Evolutionary conservation across 2,329 filamentous ascomycete species (phyloP), one percentile per base, ranked within the genome.

Genomic region (Penicillium psychrosexuale): DNA sequence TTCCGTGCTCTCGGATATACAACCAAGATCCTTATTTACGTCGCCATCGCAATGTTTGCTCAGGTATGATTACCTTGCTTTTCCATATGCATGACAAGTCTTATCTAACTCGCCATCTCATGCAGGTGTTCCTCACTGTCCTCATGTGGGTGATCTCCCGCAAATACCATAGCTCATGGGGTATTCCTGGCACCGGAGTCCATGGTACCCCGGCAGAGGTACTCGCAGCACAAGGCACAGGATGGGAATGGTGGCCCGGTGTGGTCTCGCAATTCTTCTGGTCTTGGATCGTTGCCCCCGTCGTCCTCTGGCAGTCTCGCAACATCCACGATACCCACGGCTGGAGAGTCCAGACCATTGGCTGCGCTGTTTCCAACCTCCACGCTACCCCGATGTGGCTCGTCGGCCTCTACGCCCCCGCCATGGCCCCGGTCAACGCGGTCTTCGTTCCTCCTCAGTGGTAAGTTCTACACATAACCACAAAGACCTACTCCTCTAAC

Each of bases 381-480:
- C 84, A 82, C 52, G 85, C 84, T 22, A 82, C 84, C 8, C 86
- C 86, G 0, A 79, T 89, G 74, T 89, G 85, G 85, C 78, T 89
- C 36, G 71, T 73, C 38, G 76, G 73, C 34, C 70, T 85, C 24
- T 85, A 83, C 51, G 72, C 84, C 13, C 78, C 82, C 6, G 75
- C 61, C 8, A 81, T 86, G 74, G 74, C 69, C 2, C 65, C 71
- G 0, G 70, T 86, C 51, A 85, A 86, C 66, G 64, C 71, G 12
- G 80, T 79, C 66, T 85, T 78, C 60, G 74, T 84, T 13, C 84
- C 85, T 47, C 82, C 84, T 2, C 80, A 85, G 67, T 88, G 85
- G 47, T 49, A 22, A 42, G 36, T 33, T 42, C 13, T 15, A 30
- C 22, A 17, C 9, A 4, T 15, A 8, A 17, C 6, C 17, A 40